These are phyloP conservation scores for Wickerhamiella alocasiicola DNA, from an alignment of 805 yeast genomes.

Conservation along the genomic window DNA sequence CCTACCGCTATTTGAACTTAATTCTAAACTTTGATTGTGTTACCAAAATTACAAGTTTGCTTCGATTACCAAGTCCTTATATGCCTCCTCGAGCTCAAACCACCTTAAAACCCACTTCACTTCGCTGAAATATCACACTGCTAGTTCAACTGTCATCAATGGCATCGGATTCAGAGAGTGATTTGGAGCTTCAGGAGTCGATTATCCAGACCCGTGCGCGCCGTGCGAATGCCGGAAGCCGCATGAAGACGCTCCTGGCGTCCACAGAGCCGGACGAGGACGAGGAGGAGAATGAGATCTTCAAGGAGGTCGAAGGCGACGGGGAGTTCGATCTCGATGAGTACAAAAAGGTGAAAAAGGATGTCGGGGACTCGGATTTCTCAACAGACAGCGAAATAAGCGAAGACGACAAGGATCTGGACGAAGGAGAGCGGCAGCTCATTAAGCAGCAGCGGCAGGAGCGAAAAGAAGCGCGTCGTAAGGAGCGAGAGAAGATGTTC, in stretches of 20 bases:
- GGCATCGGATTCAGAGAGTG: constrained; percentile 7
- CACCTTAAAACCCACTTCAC: too few species aligned
- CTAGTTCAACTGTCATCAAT: too few species aligned
- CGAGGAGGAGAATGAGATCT: constrained; percentile 53
- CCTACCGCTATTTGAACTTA: too few species aligned
- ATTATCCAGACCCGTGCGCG: constrained; percentile 40
- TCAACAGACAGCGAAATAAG: constrained; percentile 29
- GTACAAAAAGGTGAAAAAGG: background rate
- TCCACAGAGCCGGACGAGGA: constrained; percentile 49
- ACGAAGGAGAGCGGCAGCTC: constrained; percentile 57
- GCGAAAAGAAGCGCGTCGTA: constrained; percentile 20
- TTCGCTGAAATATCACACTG: too few species aligned
- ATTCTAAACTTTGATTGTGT: too few species aligned
- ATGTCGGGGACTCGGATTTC: constrained; percentile 28
- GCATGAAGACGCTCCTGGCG: constrained; percentile 59
- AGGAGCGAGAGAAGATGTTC: constrained; percentile 26
- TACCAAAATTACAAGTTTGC: too few species aligned
- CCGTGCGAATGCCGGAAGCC: constrained; percentile 83
- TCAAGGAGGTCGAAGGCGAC: constrained; percentile 32
- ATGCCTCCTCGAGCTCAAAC: too few species aligned
- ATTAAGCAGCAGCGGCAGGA: constrained; percentile 31
- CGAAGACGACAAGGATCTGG: constrained; percentile 41
- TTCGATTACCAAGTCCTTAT: too few species aligned
- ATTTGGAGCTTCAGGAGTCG: constrained; percentile 1
- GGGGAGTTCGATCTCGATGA: constrained; percentile 30